Conservation (phyloP, 225 moss, liverwort and hornwort species). For the Climacium dendroides region DNA sequence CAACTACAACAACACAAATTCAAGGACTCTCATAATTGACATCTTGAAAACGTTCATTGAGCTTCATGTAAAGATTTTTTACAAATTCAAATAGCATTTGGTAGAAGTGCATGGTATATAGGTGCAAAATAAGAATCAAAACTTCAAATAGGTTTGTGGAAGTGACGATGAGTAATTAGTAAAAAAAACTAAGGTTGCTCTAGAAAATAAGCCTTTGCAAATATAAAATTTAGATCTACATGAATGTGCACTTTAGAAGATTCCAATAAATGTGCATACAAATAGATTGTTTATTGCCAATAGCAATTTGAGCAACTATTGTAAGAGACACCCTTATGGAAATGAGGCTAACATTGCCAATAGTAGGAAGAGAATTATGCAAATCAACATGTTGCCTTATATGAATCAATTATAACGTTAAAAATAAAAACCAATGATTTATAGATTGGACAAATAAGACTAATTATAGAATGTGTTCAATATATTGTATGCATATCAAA, state of each 20-base stretch:
- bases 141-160: not conserved
- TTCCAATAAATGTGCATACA: not conserved
- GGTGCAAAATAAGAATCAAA: not conserved
- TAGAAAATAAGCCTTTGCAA: too few relatives aligned
- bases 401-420: not conserved
- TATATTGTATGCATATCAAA: not conserved
- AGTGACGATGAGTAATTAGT: not conserved
- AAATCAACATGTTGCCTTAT: constrained; percentile 59
- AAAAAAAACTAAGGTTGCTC: too few relatives aligned
- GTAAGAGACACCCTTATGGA: constrained; percentile 42
- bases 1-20: not conserved
- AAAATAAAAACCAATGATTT: not conserved
- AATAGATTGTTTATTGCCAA: constrained; percentile 53
- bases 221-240: too few relatives aligned
- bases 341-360: constrained; percentile 46
- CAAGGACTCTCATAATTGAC: fast-evolving
- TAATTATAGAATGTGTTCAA: not conserved
- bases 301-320: constrained; percentile 34
- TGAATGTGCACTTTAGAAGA: too few relatives aligned
- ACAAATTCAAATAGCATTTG: not conserved
- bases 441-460: not conserved
- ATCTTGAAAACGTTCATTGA: not conserved
- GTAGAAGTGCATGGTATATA: not conserved
- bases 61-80: not conserved
- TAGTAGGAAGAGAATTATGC: constrained; percentile 27